A percentile compares a stretch with the other conserved stretches of the same genome.
Conservation (phyloP, 2,329 filamentous ascomycete genomes). For the Dactylellina haptotyla region DNA sequence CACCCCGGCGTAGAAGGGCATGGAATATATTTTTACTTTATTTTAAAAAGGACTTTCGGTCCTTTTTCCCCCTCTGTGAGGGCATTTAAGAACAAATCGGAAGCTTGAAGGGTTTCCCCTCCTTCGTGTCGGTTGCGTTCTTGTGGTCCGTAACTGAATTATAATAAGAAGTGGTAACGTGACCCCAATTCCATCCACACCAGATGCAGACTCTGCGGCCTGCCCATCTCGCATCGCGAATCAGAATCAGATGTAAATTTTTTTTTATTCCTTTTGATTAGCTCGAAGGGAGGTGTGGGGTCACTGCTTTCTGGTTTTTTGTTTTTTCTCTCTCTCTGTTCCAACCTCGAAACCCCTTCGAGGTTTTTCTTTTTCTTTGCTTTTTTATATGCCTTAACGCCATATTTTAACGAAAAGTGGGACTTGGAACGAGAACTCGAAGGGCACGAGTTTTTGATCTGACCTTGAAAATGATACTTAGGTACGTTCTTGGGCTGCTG, state of each 20-base stretch:
- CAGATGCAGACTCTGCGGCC: conserved; percentile 13
- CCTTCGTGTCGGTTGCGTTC: background rate
- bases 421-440: too few relatives aligned
- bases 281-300: conserved; percentile 21
- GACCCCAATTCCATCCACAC: conserved; percentile 33
- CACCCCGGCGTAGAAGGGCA: background rate
- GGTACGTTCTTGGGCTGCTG: too few relatives aligned
- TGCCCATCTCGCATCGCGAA: conserved; percentile 50
- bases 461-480: too few relatives aligned
- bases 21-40: background rate
- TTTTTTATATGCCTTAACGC: conserved; percentile 6
- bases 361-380: conserved; percentile 9
- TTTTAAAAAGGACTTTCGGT: conserved; percentile 1
- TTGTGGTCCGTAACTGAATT: conserved; percentile 17
- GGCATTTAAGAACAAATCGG: conserved; percentile 38
- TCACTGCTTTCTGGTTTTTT: background rate
- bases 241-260: conserved; percentile 48
- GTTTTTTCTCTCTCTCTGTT: background rate
- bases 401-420: conserved; percentile 11
- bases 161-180: conserved; percentile 44
- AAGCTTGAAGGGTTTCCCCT: conserved; percentile 26
- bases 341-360: too few relatives aligned
- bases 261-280: conserved; percentile 10
- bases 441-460: too few relatives aligned
- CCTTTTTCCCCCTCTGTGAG: background rate